These are phyloP conservation scores for Colletotrichum euphorbiae DNA, from an alignment of 2,329 filamentous ascomycete species.

Conservation along the genomic window DNA sequence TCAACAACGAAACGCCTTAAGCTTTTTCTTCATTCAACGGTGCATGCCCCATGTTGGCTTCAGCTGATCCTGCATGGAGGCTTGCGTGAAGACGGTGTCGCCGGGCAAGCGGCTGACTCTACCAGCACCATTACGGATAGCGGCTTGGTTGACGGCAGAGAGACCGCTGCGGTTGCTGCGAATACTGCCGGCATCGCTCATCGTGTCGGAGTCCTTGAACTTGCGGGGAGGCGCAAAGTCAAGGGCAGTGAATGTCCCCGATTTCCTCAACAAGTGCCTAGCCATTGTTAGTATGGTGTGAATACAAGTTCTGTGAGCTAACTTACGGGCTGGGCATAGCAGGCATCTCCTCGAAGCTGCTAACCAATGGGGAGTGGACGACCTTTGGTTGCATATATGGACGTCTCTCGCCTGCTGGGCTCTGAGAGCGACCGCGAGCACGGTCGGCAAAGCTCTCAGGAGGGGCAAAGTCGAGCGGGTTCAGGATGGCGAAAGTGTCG, in stretches of 20 bases:
- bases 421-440: constrained; percentile 75
- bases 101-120: constrained; percentile 86
- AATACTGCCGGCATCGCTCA: constrained; percentile 76
- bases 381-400: constrained; percentile 79
- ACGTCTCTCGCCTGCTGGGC: constrained; percentile 71
- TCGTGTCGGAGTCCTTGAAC: constrained; percentile 71
- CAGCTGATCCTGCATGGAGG: constrained; percentile 71
- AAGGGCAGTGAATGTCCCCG: constrained; percentile 79
- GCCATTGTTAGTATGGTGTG: constrained; percentile 32
- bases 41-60: constrained; percentile 72
- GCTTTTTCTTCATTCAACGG: constrained; percentile 45
- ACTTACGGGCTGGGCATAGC: constrained; percentile 90
- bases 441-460: constrained; percentile 75
- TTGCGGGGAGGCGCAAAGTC: constrained; percentile 85
- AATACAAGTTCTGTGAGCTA: not conserved
- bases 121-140: constrained; percentile 85
- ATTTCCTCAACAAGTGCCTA: constrained; percentile 80
- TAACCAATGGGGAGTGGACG: constrained; percentile 81
- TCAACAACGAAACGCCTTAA: constrained; percentile 33
- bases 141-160: constrained; percentile 74
- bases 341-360: constrained; percentile 87
- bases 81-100: constrained; percentile 82
- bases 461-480: constrained; percentile 87
- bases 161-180: constrained; percentile 79
- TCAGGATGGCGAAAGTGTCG: constrained; percentile 77